Conservation (phyloP, 2,329 filamentous ascomycete species). For the Macroventuria anomochaeta region DNA sequence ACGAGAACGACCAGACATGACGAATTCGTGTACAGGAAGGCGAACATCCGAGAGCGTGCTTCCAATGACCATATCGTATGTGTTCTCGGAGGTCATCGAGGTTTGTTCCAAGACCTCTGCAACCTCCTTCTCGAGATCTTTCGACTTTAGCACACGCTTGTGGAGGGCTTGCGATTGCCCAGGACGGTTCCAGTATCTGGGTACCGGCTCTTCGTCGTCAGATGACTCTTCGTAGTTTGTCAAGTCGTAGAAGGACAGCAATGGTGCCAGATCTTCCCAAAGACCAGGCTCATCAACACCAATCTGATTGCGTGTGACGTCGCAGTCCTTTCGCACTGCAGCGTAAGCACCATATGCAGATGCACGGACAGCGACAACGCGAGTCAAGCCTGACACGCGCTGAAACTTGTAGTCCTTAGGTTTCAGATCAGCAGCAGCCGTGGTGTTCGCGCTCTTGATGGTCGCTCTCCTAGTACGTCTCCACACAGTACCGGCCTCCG, state of each 20-base stretch:
- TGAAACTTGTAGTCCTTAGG: slow-evolving; percentile 95
- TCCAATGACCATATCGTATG: slow-evolving; percentile 53
- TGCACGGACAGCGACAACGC: slow-evolving; percentile 82
- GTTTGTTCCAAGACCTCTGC: slow-evolving; percentile 50
- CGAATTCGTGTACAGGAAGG: slow-evolving; percentile 83
- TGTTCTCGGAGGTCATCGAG: slow-evolving; percentile 49
- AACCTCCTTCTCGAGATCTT: slow-evolving; percentile 71
- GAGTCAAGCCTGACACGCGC: slow-evolving; percentile 84
- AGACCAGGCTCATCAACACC: slow-evolving; percentile 70
- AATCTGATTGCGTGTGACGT: slow-evolving; percentile 77
- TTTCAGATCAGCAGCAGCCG: slow-evolving; percentile 62
- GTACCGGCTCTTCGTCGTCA: slow-evolving; percentile 54
- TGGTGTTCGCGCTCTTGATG: slow-evolving; percentile 69
- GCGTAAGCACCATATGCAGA: slow-evolving; percentile 91
- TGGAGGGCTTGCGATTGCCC: slow-evolving; percentile 59
- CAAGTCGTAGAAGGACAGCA: slow-evolving; percentile 73
- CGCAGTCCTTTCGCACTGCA: slow-evolving; percentile 82
- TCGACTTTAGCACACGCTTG: slow-evolving; percentile 65
- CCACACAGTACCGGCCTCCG: slow-evolving; percentile 92
- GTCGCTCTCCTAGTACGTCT: slow-evolving; percentile 82
- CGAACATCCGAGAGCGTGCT: slow-evolving; percentile 70
- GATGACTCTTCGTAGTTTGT: slow-evolving; percentile 48
- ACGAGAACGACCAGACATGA: slow-evolving; percentile 76
- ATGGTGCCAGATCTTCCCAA: slow-evolving; percentile 73
- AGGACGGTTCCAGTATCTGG: slow-evolving; percentile 58